Conservation (phyloP, 495 filamentous ascomycete species). For the Penicillium salamii region DNA sequence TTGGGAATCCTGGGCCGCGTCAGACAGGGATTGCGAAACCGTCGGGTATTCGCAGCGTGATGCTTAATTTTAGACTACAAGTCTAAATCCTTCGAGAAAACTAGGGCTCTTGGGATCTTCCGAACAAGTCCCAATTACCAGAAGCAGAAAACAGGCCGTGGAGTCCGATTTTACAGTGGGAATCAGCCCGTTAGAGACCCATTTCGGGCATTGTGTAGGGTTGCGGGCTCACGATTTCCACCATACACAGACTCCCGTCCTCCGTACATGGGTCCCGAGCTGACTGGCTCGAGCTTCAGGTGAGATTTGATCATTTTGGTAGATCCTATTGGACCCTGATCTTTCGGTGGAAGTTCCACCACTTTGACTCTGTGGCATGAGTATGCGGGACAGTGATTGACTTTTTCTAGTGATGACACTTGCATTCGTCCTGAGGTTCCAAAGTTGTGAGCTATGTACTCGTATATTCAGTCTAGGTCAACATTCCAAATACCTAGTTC, state of each 20-base stretch:
- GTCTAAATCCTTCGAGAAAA: too few relatives aligned
- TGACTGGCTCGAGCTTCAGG: conserved; percentile 4
- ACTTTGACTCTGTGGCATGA: conserved; percentile 7
- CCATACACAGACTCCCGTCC: neutral
- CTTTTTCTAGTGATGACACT: too few relatives aligned
- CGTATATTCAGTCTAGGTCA: too few relatives aligned
- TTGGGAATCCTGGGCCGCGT: neutral
- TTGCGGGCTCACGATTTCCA: neutral
- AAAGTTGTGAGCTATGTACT: too few relatives aligned
- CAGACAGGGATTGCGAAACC: neutral
- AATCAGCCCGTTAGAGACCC: neutral
- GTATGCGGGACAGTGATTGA: neutral
- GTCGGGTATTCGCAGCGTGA: neutral
- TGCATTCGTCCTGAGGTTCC: too few relatives aligned
- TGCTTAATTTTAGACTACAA: neutral
- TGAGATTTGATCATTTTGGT: conserved; percentile 12
- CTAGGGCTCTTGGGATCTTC: too few relatives aligned
- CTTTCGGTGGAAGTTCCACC: conserved; percentile 19
- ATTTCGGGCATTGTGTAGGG: neutral
- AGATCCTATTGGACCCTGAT: conserved; percentile 15
- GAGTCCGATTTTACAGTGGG: neutral
- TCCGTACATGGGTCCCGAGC: conserved; percentile 4
- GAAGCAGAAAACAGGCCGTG: neutral
- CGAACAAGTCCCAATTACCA: neutral
- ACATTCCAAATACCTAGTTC: too few relatives aligned